A percentile compares a stretch with the other conserved stretches of the same genome.
These are phyloP conservation scores for Actinomortierella wolfii DNA, from an alignment of 371 early-diverging fungal genomes.

Conservation along the genomic window DNA sequence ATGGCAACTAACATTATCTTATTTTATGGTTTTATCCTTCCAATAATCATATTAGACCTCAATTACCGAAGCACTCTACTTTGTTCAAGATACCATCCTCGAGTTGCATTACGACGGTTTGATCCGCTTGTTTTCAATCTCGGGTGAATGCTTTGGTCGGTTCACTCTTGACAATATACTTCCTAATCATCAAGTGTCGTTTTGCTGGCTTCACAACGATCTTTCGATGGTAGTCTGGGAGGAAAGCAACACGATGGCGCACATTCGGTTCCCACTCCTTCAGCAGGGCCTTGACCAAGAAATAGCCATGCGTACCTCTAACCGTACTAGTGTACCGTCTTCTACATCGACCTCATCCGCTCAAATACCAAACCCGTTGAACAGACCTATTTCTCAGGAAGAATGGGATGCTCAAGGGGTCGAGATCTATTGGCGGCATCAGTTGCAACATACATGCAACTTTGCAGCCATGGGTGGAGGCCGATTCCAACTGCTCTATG, in stretches of 20 bases:
- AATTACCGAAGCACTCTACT: conserved; percentile 35
- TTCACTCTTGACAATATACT: conserved; percentile 43
- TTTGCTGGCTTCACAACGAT: conserved; percentile 47
- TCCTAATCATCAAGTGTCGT: conserved; percentile 38
- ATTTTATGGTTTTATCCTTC: too few relatives aligned
- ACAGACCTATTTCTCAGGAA: conserved; percentile 32
- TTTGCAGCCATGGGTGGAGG: conserved; percentile 63
- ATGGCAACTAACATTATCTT: not conserved
- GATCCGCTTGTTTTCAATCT: conserved; percentile 38
- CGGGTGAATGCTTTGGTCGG: conserved; percentile 40
- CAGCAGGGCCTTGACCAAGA: not conserved
- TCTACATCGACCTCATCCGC: conserved; percentile 1
- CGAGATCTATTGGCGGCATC: conserved; percentile 44
- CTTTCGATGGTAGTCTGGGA: conserved; percentile 47
- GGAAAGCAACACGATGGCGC: conserved; percentile 44
- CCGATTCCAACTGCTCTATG: conserved; percentile 62
- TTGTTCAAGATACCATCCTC: conserved; percentile 37
- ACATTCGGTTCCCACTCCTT: conserved; percentile 36
- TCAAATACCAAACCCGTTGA: not conserved
- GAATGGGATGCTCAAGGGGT: conserved; percentile 45
- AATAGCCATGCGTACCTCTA: too few relatives aligned
- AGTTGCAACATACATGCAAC: conserved; percentile 37
- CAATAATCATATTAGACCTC: conserved; percentile 16
- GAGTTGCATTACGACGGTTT: conserved; percentile 41
- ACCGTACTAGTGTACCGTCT: not conserved